phyloP scores from a whole-genome alignment of 176 grass and related monocot genomes.

The Microstegium vimineum region DNA sequence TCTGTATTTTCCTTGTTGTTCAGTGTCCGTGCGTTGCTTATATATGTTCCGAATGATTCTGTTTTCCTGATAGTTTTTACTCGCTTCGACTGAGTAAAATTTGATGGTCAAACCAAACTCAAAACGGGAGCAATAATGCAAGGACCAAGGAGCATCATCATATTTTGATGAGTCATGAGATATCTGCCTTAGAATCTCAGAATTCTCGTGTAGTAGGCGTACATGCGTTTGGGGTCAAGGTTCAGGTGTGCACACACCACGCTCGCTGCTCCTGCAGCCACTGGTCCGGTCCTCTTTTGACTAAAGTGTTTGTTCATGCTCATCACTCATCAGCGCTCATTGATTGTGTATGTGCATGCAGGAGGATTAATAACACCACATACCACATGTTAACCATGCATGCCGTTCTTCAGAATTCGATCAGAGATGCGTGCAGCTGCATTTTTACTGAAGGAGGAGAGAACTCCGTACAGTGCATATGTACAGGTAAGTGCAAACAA shows the following conservation, averaged over 20 bases:
- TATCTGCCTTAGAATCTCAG: conserved; percentile 21
- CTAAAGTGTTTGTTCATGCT: background rate
- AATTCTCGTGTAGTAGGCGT: conserved; percentile 4
- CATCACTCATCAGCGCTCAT: background rate
- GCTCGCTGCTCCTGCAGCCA: background rate
- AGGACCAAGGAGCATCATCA: background rate
- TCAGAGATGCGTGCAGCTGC: background rate
- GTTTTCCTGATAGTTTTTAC: background rate
- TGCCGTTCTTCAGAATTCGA: background rate
- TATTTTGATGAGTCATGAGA: conserved; percentile 33
- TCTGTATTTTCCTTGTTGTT: background rate
- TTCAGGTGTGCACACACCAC: conserved; percentile 45
- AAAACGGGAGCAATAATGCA: background rate
- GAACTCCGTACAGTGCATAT: background rate
- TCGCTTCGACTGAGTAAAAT: background rate
- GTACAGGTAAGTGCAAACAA: background rate
- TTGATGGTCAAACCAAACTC: conserved; percentile 34
- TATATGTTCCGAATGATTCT: background rate
- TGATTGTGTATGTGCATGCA: background rate
- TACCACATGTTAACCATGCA: background rate
- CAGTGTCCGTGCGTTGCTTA: background rate
- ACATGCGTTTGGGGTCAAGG: conserved; percentile 4
- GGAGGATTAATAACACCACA: background rate
- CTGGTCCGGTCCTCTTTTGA: background rate
- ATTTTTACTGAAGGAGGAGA: background rate